These are phyloP conservation scores for Globisporangium irregulare DNA, from an alignment of 352 stramenopile genomes.

Conservation along the genomic window DNA sequence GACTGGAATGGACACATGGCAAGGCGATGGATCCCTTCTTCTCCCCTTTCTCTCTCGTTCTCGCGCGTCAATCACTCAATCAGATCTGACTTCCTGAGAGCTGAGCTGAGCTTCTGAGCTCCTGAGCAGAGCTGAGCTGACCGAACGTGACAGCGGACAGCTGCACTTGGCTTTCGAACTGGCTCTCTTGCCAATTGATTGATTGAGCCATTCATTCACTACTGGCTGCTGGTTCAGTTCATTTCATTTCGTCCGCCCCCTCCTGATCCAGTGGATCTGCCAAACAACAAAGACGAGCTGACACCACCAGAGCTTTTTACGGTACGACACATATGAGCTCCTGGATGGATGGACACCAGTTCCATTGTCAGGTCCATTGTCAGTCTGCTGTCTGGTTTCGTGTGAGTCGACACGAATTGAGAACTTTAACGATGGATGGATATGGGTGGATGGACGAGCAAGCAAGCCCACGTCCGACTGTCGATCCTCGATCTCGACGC, in stretches of 20 bases:
- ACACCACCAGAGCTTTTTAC: background rate
- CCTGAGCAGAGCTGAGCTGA: background rate
- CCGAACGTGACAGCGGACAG: background rate
- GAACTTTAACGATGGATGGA: background rate
- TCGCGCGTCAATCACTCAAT: background rate
- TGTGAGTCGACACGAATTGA: background rate
- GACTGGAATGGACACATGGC: background rate
- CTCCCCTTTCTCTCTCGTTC: background rate
- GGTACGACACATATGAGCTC: background rate
- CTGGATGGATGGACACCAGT: background rate
- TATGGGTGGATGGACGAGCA: background rate
- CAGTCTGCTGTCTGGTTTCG: background rate
- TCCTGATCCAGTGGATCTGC: background rate
- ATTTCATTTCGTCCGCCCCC: background rate
- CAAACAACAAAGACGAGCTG: background rate
- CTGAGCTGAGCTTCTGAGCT: background rate
- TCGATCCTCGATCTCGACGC: background rate
- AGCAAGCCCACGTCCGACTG: background rate
- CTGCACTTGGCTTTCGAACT: background rate
- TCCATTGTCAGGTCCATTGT: background rate
- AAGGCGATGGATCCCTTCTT: background rate
- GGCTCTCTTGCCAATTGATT: background rate
- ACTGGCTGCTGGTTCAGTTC: background rate
- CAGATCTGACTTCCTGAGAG: background rate
- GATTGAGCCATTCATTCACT: background rate